These are phyloP conservation scores for Lactifluus rugatus DNA, from an alignment of 768 basidiomycete species.

Conservation along the genomic window DNA sequence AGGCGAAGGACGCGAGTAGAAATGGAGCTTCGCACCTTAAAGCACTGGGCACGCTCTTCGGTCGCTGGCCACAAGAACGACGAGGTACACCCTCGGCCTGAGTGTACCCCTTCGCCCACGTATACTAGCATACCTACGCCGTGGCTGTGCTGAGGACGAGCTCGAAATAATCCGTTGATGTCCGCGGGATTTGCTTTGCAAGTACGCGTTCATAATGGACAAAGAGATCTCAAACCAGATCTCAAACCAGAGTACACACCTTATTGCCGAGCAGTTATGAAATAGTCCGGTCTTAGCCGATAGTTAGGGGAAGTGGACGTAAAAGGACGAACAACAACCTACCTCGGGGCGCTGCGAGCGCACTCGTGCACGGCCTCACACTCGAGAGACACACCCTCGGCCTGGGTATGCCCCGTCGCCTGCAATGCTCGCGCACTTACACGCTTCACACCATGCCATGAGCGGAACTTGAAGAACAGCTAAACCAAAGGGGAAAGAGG, in stretches of 20 bases:
- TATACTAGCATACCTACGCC: neutral
- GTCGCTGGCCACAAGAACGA: neutral
- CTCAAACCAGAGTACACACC: no score
- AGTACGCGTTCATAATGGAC: neutral
- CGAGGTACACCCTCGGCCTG: conserved; percentile 3
- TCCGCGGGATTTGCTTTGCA: neutral
- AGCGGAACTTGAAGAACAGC: neutral
- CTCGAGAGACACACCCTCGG: neutral
- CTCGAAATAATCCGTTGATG: neutral
- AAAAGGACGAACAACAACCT: neutral
- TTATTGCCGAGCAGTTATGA: no score
- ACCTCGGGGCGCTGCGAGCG: neutral
- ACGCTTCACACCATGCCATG: neutral
- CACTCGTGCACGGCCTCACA: neutral
- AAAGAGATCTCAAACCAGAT: neutral
- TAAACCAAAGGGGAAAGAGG: neutral
- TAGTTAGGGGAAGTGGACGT: neutral
- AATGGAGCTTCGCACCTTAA: neutral
- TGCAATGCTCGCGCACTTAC: neutral
- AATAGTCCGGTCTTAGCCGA: neutral
- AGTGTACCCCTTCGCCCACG: neutral
- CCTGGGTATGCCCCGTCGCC: neutral
- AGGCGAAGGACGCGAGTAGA: no score
- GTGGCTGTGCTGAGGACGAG: neutral
- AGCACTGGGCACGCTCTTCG: neutral